These are phyloP conservation scores for Leptodermis oblonga DNA, from an alignment of 257 asterid species.

Conservation along the genomic window DNA sequence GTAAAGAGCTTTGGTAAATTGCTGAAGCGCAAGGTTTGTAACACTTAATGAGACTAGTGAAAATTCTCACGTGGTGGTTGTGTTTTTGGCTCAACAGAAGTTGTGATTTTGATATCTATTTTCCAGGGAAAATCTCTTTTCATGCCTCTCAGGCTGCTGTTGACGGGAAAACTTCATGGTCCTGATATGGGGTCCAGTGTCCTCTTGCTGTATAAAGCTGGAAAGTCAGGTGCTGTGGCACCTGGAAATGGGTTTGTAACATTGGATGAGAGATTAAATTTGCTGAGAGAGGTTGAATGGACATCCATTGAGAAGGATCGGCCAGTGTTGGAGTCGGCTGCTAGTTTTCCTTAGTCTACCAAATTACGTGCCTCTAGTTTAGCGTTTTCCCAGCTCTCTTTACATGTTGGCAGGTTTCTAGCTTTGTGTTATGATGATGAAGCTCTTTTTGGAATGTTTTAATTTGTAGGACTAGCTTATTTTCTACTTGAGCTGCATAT, in stretches of 20 bases:
- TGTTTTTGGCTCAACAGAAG: not conserved
- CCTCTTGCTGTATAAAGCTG: constrained; percentile 68
- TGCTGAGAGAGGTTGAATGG: constrained; percentile 67
- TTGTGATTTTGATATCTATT: not conserved
- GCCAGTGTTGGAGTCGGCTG: constrained; percentile 39
- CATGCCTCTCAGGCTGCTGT: constrained; percentile 87
- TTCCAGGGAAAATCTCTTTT: constrained; percentile 87
- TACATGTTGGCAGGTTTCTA: no score
- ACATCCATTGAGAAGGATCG: constrained; percentile 42
- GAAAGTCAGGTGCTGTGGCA: constrained; percentile 43
- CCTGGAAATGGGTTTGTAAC: constrained; percentile 50
- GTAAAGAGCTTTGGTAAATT: constrained; percentile 80
- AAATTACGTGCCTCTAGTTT: not conserved
- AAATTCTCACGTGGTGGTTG: not conserved
- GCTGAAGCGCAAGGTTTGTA: constrained; percentile 83
- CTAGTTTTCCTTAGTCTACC: constrained; percentile 20
- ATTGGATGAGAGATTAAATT: constrained; percentile 57
- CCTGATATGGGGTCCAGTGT: constrained; percentile 81
- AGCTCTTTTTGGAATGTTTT: no score
- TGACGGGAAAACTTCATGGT: constrained; percentile 91
- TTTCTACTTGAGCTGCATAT: not conserved
- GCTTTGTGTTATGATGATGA: no score
- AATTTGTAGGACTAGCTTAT: not conserved
- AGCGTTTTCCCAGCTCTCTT: not conserved
- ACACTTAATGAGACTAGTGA: not conserved